Base-by-base conservation (phyloP, 208 protist genomes). In the Endotrypanum monterogeii region DNA sequence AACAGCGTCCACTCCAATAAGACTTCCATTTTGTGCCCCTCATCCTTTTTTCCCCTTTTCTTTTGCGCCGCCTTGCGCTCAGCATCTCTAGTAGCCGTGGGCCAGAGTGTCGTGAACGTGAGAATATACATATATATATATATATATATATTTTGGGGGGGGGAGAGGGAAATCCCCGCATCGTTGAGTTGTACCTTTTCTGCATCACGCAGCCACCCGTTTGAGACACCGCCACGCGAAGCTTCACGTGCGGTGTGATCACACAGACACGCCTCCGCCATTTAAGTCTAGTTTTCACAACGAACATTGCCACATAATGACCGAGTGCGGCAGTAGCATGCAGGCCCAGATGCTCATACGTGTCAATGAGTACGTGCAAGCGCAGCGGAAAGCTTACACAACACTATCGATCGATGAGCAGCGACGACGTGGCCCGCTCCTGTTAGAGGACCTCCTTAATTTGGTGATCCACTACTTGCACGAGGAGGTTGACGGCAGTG, bases 391-490 rank as follows among this genome's bases (percentile, higher is more conserved):
- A 7, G 39, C 3, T 37, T 81, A 81, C 50, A 66, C 6, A 8
- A 32, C 50, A 1, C 71, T 76, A 8, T 44, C 63, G 0, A 7
- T 46, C 0, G 70, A 76, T 8, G 71, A 56, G 57, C 76, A 81
- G 66, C 76, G 76, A 1, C 76, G 62, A 11, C 63, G 71, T 25
- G 76, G 76, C 4, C 76, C 76, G 4, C 68, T 63, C 39, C 69
- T 73, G 18, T 35, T 81, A 16, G 71, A 76, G n/a, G 16, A 68
- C n/a, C 60, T 81, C 37, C 55, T 81, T 1, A 30, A 39, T 11
- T 23, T 18, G 4, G 71, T 76, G 23, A 48, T 76, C 66, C 11
- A 51, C 11, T 16, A 50, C 41, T 57, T 81, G 2, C 56, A 32
- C n/a, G 7, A 16, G 1, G 56, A 73, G 2, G 50, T 48, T 16